Evolutionary conservation across 1,284 basidiomycete genomes (phyloP), one percentile per base, ranked within the genome.

Genomic region (Sporisorium exsertum): DNA sequence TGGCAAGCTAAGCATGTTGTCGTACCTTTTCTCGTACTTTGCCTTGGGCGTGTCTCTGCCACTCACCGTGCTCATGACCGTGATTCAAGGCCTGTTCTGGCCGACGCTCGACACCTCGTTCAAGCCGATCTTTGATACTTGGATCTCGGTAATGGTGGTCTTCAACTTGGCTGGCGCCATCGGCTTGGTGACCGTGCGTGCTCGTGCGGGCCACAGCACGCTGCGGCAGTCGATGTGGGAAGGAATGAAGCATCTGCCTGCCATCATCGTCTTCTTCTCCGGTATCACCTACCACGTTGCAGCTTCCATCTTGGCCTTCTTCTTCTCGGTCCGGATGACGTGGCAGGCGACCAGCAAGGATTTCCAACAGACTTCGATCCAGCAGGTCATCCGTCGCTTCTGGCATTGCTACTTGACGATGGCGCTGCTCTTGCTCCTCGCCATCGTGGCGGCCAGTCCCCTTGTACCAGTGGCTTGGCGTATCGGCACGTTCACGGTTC

Each of bases 21-120:
- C 83, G 88, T 92, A 94, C 86, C 93, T 94, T 90, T 93, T 76
- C 46, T 72, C 67, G 13, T 94, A 94, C 86, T 94, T 93, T 80
- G 93, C 92, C 60, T 91, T 94, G 65, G 90, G 91, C 0, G 90
- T 89, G 5, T 89, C 91, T 4, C 88, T 90, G 9, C 81, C 90
- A 16, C 87, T 93, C 35, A 90, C 92, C 0, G 72, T 91, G 33
- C 77, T 91, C 73, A 93, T 94, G 83, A 93, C 91, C 85, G 85
- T 93, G 74, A 77, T 93, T 16, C 89, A 92, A 40, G 93, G 93
- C 0, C 88, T 89, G 67, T 88, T 89, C 18, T 86, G 90, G 58
- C 87, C 89, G 13, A 88, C 91, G n/a, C 91, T 93, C 79, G 90
- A 89, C 2, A 92, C 88, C 83, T 92, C 91, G 22, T 79, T 75